Evolutionary conservation across 441 rosid species (phyloP), one percentile per base, ranked within the genome.

Genomic region (Omphalea diandra): DNA sequence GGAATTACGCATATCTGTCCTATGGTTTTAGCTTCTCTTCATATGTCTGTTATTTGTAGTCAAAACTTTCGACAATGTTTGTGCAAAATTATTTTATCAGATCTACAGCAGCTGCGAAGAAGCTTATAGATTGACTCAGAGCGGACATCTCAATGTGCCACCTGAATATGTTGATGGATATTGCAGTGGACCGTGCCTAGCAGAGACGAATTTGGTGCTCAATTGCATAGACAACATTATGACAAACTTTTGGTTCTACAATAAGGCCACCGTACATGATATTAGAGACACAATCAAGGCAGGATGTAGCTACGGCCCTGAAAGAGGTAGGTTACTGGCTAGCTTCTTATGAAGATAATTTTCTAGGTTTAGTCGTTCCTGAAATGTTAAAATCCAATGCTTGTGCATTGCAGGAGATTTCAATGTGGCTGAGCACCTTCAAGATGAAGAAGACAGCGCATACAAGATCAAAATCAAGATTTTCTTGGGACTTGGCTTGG

Each of bases 171-270:
- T 83, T 1, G 85, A 86, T 5, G 65, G 57, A 47, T 94, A 81
- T 77, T 94, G 99, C 77, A 63, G 7, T 2, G 99, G 99, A 40
- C 87, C 97, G 12, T 94, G 98, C 80, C 76, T 85, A 49, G 14
- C 81, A 0, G 97, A 92, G 79, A 92, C 96, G 33, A 73, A 87
- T 77, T 70, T 92, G 77, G 93, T 86, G 73, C 87, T 94, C 24
- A 49, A 72, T 57, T 94, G 98, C 79, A 67, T 91, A 11, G 85
- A 88, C 31, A 72, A 76, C 63, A 62, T 94, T 44, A 50, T 88
- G 79, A 59, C n/a, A 29, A 71, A 87, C 79, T 94, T 86, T 66
- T 10, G 63, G 57, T 91, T 94, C 83, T 83, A 81, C 72, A 94
- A 91, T 63, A 83, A 69, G 54, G 96, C 98, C 55, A 91, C 97